Conservation (phyloP, 2,329 filamentous ascomycete species). For the Claviceps sp. region DNA sequence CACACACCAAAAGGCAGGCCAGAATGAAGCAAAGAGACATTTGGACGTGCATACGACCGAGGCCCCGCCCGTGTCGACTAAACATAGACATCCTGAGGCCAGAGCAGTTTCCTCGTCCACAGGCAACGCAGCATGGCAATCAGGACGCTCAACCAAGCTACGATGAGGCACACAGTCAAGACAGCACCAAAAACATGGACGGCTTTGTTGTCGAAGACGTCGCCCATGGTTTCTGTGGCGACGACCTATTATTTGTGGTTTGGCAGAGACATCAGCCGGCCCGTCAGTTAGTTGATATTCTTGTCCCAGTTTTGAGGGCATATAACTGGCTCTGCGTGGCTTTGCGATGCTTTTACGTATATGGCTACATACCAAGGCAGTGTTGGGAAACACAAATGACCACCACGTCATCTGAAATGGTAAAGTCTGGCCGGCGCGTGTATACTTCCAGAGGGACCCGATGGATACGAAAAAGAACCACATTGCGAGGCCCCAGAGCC, state of each 20-base stretch:
- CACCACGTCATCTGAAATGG: constrained; percentile 79
- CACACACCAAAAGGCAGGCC: constrained; percentile 4
- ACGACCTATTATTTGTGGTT: constrained; percentile 28
- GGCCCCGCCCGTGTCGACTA: constrained; percentile 4
- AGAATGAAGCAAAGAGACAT: constrained; percentile 1
- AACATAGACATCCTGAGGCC: constrained; percentile 46
- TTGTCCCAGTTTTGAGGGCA: too few relatives aligned
- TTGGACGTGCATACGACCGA: not conserved
- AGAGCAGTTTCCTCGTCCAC: constrained; percentile 52
- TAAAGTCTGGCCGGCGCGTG: constrained; percentile 42
- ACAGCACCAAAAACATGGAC: constrained; percentile 56
- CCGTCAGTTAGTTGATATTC: not conserved
- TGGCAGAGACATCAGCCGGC: not conserved
- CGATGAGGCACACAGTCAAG: constrained; percentile 50
- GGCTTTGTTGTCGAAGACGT: constrained; percentile 42
- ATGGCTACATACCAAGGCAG: constrained; percentile 39
- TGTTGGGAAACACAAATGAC: constrained; percentile 72
- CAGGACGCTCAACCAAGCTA: constrained; percentile 57
- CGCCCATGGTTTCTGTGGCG: constrained; percentile 58
- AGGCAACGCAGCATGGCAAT: constrained; percentile 59
- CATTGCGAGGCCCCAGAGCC: constrained; percentile 70
- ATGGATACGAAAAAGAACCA: constrained; percentile 76
- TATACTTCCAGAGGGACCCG: constrained; percentile 60
- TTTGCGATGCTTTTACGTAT: not conserved
- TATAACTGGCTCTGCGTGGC: too few relatives aligned